phyloP scores from a whole-genome alignment of 768 basidiomycete species.

The Mycena belliarum region DNA sequence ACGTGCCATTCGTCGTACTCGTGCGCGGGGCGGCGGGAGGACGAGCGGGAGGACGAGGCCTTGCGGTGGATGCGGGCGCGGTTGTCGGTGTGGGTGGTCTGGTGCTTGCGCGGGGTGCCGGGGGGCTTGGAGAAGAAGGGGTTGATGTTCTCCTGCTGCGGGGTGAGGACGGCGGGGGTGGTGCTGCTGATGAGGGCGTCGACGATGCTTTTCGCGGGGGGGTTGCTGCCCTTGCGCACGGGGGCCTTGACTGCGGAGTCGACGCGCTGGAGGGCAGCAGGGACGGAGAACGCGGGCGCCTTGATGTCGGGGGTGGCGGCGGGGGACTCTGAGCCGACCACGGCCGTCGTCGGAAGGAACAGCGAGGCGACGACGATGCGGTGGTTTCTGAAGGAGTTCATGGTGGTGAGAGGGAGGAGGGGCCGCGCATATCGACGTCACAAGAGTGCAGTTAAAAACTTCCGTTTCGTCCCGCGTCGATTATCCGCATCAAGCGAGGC shows the following conservation, averaged over 20 bases:
- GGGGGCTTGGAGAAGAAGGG: constrained; percentile 45
- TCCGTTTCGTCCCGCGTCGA: not conserved
- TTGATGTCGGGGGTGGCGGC: constrained; percentile 50
- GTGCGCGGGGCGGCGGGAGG: constrained; percentile 43
- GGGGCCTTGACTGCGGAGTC: constrained; percentile 22
- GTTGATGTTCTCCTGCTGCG: constrained; percentile 49
- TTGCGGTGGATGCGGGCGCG: constrained; percentile 52
- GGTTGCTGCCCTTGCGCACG: constrained; percentile 22
- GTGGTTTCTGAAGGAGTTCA: constrained; percentile 74
- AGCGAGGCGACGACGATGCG: constrained; percentile 81
- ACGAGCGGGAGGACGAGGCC: constrained; percentile 50
- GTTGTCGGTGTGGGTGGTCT: constrained; percentile 47
- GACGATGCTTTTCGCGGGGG: constrained; percentile 68
- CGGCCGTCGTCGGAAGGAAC: constrained; percentile 76
- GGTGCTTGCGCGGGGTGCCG: constrained; percentile 42
- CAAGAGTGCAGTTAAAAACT: not conserved
- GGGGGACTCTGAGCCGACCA: constrained; percentile 53
- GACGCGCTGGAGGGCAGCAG: constrained; percentile 27
- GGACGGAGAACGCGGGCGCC: constrained; percentile 23
- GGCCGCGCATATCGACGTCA: constrained; percentile 6
- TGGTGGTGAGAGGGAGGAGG: constrained; percentile 29
- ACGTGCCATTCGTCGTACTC: constrained; percentile 42
- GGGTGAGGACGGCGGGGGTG: constrained; percentile 39
- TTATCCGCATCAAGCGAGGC: not conserved
- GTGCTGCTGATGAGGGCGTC: constrained; percentile 60